These are phyloP conservation scores for Paspalum vaginatum DNA, from an alignment of 176 grass and related monocot species.

Conservation along the genomic window DNA sequence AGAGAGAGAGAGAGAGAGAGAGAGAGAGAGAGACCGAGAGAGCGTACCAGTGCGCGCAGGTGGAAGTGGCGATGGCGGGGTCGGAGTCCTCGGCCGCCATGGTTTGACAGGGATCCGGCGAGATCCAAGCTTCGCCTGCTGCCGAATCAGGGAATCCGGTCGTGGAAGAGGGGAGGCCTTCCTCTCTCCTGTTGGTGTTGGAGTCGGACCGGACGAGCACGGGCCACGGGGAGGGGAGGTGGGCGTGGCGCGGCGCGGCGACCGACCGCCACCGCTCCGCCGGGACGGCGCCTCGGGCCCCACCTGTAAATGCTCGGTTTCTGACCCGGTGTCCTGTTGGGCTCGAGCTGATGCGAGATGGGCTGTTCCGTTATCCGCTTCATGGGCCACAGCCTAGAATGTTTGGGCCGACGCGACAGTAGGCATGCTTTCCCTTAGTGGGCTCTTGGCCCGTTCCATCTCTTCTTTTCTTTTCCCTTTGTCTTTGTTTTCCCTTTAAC, in stretches of 20 bases:
- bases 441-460: background rate
- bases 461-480: background rate
- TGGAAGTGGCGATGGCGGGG: constrained; percentile 28
- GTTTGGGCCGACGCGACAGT: background rate
- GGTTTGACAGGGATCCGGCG: constrained; percentile 4
- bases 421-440: background rate
- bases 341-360: background rate
- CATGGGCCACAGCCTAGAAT: background rate
- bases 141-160: background rate
- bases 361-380: background rate
- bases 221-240: no score
- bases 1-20: no score
- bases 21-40: background rate
- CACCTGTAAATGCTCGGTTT: background rate
- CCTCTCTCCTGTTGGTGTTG: background rate
- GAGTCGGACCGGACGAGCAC: background rate
- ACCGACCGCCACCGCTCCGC: background rate
- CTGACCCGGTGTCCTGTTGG: background rate
- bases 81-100: constrained; percentile 36
- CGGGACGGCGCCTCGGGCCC: background rate
- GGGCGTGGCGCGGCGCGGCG: no score
- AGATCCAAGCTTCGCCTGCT: constrained; percentile 29
- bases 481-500: background rate
- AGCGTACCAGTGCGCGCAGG: constrained; percentile 62
- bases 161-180: background rate